phyloP scores from a whole-genome alignment of 345 rosid genomes.

The Arabidopsis arenosa region DNA sequence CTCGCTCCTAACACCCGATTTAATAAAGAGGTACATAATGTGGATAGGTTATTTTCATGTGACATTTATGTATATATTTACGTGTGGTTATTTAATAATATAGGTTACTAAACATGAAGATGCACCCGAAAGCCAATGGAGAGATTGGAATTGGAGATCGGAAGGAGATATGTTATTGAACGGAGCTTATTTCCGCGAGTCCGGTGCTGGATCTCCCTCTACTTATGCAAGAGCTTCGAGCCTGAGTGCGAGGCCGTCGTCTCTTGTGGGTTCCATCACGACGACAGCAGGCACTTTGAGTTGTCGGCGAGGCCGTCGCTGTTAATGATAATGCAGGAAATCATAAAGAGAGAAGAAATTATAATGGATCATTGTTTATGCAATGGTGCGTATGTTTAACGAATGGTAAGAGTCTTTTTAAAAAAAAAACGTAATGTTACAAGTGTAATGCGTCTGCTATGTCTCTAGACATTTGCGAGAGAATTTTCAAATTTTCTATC shows the following conservation, averaged over 20 bases:
- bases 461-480: slow-evolving; percentile 40
- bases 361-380: slow-evolving; percentile 19
- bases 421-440: neutral
- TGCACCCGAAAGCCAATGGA: slow-evolving; percentile 69
- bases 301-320: slow-evolving; percentile 64
- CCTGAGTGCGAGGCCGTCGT: slow-evolving; percentile 72
- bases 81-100: neutral
- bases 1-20: slow-evolving; percentile 62
- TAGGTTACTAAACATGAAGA: slow-evolving; percentile 85
- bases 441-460: slow-evolving; percentile 39
- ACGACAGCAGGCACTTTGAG: slow-evolving; percentile 61
- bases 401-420: neutral
- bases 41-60: neutral
- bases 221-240: slow-evolving; percentile 73
- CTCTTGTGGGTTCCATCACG: slow-evolving; percentile 68
- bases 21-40: slow-evolving; percentile 60
- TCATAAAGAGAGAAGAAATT: slow-evolving; percentile 1
- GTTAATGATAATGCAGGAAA: slow-evolving; percentile 46
- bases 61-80: neutral
- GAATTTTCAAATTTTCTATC: slow-evolving; percentile 17
- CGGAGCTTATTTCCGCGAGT: slow-evolving; percentile 70
- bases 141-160: slow-evolving; percentile 76
- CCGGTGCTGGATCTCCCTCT: slow-evolving; percentile 62
- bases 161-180: slow-evolving; percentile 74
- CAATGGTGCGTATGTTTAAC: slow-evolving; percentile 32